Base-by-base conservation (phyloP, 345 rosid genomes). In the Firmiana major region DNA sequence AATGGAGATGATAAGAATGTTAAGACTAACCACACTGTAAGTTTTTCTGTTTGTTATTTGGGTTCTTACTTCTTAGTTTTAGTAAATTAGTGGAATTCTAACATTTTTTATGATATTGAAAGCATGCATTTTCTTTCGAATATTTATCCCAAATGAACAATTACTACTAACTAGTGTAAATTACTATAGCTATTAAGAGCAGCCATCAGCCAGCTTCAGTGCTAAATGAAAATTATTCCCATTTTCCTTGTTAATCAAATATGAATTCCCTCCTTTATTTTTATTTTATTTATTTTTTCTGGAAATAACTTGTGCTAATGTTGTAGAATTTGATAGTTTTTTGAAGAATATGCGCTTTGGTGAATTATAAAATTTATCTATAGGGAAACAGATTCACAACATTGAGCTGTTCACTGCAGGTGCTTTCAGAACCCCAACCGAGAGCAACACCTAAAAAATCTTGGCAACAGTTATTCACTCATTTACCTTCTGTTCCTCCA, bases 381-480 rank as follows among this genome's bases (percentile, higher is more conserved):
- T 72, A 76, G 45, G 80, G 26, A 68, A 77, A 65, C n/a, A 57
- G 28, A 66, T 13, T 74, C 40, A 72, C 63, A 72, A 65, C 64
- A 76, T 75, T 74, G 71, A 80, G 80, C 24, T 82, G 40, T 78
- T 84, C 53, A 75, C 79, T 83, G 84, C 94, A 96, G 99, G 90
- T 88, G 62, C 78, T 85, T 78, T 81, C 86, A 22, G 98, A 91
- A 71, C 81, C 91, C 34, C 89, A 84, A 63, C 81, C 70, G 5
- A 84, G 74, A 75, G 55, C 89, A 42, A 83, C 87, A 63, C 97
- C 98, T 40, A 91, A 87, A 84, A 93, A 92, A 72, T 85, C 99
- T 43, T 96, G 99, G 99, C 98, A 96, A 51, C 98, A 96, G 74
- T 81, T 96, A 74, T 96, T 96, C 66, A 83, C 97, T n/a, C 88